Evolutionary conservation across 371 early-diverging fungal genomes (phyloP).

Genomic region (Apophysomyces sp.): DNA sequence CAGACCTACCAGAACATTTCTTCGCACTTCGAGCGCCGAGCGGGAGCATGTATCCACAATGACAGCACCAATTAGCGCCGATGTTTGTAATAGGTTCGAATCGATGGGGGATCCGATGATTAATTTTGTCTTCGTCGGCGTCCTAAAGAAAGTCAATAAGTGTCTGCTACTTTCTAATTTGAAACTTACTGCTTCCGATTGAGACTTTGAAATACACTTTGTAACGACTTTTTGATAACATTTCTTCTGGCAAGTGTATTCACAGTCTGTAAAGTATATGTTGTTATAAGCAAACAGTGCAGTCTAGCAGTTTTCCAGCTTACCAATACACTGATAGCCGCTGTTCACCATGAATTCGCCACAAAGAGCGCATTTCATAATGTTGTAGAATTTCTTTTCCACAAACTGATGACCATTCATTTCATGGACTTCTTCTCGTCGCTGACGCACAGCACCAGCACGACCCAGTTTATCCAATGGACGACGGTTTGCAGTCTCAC

Average conservation of each 20-base stretch:
- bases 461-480: conserved; percentile 76
- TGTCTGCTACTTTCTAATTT: not conserved
- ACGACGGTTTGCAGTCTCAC: conserved; percentile 46
- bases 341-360: conserved; percentile 83
- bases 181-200: conserved; percentile 37
- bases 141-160: conserved; percentile 20
- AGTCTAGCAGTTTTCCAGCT: not conserved
- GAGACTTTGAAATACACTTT: conserved; percentile 77
- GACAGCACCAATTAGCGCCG: conserved; percentile 93
- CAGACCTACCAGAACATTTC: conserved; percentile 44
- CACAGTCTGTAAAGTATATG: conserved; percentile 68
- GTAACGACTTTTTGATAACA: conserved; percentile 85
- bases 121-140: conserved; percentile 63
- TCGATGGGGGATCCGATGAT: conserved; percentile 94
- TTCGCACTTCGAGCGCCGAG: conserved; percentile 73
- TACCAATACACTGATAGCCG: conserved; percentile 90
- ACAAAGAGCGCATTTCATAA: conserved; percentile 94
- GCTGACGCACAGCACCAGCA: conserved; percentile 85
- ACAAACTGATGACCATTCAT: conserved; percentile 91
- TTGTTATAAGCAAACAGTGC: not conserved
- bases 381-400: conserved; percentile 79
- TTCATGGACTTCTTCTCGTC: conserved; percentile 69
- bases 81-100: conserved; percentile 77
- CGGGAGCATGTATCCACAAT: conserved; percentile 95
- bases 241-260: conserved; percentile 90